Conservation (phyloP, 805 yeast genomes). For the Phaffomyces antillensis region DNA sequence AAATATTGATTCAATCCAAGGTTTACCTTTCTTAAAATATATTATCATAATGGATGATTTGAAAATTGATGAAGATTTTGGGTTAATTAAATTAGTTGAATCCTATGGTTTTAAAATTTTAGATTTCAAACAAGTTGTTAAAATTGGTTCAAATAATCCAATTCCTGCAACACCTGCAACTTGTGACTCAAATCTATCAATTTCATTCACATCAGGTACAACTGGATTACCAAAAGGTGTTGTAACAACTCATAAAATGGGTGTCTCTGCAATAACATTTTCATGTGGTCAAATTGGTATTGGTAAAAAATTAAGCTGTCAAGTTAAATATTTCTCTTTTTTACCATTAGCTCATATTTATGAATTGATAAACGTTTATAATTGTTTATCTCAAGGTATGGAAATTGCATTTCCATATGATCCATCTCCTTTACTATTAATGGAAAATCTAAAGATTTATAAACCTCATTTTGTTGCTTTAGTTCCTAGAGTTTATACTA, state of each 20-base stretch:
- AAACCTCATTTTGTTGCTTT: conserved; percentile 39
- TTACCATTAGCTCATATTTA: conserved; percentile 54
- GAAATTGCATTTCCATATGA: conserved; percentile 39
- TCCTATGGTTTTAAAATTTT: conserved; percentile 25
- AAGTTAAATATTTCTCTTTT: conserved; percentile 30
- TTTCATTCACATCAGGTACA: conserved; percentile 57
- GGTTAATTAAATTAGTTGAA: conserved; percentile 20
- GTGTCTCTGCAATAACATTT: conserved; percentile 26
- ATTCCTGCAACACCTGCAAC: conserved; percentile 30
- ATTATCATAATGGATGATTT: conserved; percentile 42
- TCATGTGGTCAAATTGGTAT: conserved; percentile 19
- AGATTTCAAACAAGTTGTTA: conserved; percentile 32
- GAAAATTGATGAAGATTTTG: conserved; percentile 25
- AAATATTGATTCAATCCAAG: not conserved
- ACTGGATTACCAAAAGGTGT: conserved; percentile 62
- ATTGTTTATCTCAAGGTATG: conserved; percentile 31
- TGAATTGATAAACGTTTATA: conserved; percentile 40
- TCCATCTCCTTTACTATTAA: conserved; percentile 33
- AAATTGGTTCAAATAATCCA: conserved; percentile 31
- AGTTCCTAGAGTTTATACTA: conserved; percentile 51
- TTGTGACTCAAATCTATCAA: conserved; percentile 36
- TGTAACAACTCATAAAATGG: conserved; percentile 37
- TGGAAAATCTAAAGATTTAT: conserved; percentile 41
- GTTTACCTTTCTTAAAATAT: conserved; percentile 31
- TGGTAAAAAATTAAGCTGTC: conserved; percentile 8